A percentile compares a stretch with the other conserved stretches of the same genome.
Conservation (phyloP, 108 stramenopile species). For the Cyclotella cryptica region DNA sequence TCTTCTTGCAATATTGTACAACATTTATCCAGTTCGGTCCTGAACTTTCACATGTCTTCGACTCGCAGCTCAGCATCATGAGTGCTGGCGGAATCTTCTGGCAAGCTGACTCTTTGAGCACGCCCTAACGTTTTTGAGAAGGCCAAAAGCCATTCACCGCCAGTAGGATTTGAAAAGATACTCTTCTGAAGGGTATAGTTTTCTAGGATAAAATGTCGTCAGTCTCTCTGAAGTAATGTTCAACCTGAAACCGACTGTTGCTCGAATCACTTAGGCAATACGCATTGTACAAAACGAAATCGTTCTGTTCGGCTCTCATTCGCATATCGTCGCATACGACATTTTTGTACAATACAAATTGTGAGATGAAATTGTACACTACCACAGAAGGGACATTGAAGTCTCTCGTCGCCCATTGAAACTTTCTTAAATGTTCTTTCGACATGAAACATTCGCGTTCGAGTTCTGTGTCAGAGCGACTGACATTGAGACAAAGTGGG, state of each 20-base stretch:
- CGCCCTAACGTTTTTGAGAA: too few species aligned
- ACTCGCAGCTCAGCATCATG: too few species aligned
- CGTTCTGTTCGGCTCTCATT: conserved; percentile 10
- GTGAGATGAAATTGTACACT: conserved; percentile 22
- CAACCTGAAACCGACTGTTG: background rate
- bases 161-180: too few species aligned
- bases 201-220: too few species aligned
- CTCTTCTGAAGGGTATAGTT: too few species aligned
- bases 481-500: conserved; percentile 28
- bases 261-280: conserved; percentile 10
- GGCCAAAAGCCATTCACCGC: too few species aligned
- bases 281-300: conserved; percentile 44
- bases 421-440: conserved; percentile 21
- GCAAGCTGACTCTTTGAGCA: too few species aligned
- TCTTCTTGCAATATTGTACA: too few species aligned
- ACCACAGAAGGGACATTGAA: conserved; percentile 19
- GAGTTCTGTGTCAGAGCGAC: conserved; percentile 18
- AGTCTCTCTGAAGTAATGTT: conserved; percentile 18
- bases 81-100: too few species aligned
- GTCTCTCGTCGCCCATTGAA: conserved; percentile 34
- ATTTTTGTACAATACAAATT: conserved; percentile 19
- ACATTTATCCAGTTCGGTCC: too few species aligned
- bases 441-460: conserved; percentile 23
- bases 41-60: too few species aligned
- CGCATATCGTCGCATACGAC: conserved; percentile 23